phyloP scores from a whole-genome alignment of 2,329 filamentous ascomycete species.

The Cyanodermella asteris region DNA sequence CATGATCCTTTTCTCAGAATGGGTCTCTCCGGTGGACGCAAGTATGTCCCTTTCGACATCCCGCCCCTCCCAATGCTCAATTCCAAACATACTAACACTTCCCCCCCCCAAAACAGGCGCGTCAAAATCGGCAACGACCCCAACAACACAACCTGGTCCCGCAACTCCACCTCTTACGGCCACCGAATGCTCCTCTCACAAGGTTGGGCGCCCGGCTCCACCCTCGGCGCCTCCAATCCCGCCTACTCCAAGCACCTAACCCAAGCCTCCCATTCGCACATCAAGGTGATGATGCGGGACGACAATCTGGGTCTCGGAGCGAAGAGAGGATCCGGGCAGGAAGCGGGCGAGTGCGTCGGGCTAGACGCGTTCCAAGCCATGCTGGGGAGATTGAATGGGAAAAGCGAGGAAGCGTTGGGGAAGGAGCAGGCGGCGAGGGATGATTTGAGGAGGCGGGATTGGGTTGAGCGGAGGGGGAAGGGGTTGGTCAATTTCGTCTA shows the following conservation, averaged over 20 bases:
- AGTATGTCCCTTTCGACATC: constrained; percentile 1
- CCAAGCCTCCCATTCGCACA: constrained; percentile 61
- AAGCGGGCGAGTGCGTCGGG: constrained; percentile 55
- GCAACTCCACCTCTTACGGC: constrained; percentile 62
- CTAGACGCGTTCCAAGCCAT: constrained; percentile 72
- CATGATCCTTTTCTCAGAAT: too few relatives aligned
- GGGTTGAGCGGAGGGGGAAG: constrained; percentile 53
- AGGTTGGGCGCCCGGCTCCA: constrained; percentile 74
- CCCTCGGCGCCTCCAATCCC: constrained; percentile 57
- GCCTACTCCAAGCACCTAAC: constrained; percentile 57
- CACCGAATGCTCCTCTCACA: constrained; percentile 74
- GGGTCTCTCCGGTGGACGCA: constrained; percentile 3
- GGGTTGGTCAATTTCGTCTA: constrained; percentile 69
- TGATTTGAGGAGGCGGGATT: constrained; percentile 49
- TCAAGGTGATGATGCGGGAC: constrained; percentile 69
- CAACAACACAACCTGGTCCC: constrained; percentile 86
- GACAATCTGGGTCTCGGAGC: constrained; percentile 81
- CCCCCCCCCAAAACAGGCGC: too few relatives aligned
- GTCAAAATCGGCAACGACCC: constrained; percentile 73
- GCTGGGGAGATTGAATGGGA: constrained; percentile 74
- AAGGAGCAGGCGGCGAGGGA: constrained; percentile 46
- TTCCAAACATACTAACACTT: constrained; percentile 3
- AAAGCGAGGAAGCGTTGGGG: constrained; percentile 49
- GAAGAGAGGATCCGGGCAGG: constrained; percentile 43
- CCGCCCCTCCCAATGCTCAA: neutral